Percentiles rank a stretch among this genome's conserved stretches.
These are phyloP conservation scores for Pelargonium myrrhifolium DNA, from an alignment of 441 rosid species.

Conservation along the genomic window DNA sequence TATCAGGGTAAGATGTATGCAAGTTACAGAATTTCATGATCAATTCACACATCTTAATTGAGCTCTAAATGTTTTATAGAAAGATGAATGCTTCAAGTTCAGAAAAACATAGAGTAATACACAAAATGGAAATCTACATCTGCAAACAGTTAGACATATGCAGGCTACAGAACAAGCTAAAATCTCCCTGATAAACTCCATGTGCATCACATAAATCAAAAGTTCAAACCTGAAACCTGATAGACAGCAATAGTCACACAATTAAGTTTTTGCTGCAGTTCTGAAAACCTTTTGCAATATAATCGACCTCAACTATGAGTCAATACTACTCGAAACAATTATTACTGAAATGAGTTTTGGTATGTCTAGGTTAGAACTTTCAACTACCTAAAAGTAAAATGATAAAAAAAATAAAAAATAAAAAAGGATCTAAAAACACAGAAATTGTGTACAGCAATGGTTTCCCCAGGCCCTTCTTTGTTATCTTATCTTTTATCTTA, in stretches of 20 bases:
- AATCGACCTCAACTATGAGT: neutral
- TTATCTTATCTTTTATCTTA: neutral
- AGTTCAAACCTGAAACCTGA: neutral
- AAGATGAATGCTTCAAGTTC: neutral
- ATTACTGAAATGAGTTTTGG: neutral
- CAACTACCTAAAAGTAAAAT: slow-evolving; percentile 9
- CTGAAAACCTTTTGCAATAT: neutral
- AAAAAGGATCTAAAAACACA: neutral
- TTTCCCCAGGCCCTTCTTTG: neutral
- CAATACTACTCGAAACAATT: neutral
- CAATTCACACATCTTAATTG: neutral
- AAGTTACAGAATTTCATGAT: slow-evolving; percentile 8
- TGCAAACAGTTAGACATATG: neutral
- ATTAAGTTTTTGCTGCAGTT: neutral
- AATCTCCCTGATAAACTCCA: neutral
- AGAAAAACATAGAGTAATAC: neutral
- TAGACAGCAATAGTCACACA: neutral
- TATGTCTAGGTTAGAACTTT: neutral
- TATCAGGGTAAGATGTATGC: slow-evolving; percentile 13
- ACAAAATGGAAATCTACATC: neutral
- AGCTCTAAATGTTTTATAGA: neutral
- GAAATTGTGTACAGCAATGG: neutral
- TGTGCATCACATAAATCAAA: slow-evolving; percentile 2
- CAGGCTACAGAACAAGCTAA: too few species aligned
- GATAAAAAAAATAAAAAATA: neutral